These are phyloP conservation scores for Pythium coloratum DNA, from an alignment of 352 stramenopile genomes.

Conservation along the genomic window DNA sequence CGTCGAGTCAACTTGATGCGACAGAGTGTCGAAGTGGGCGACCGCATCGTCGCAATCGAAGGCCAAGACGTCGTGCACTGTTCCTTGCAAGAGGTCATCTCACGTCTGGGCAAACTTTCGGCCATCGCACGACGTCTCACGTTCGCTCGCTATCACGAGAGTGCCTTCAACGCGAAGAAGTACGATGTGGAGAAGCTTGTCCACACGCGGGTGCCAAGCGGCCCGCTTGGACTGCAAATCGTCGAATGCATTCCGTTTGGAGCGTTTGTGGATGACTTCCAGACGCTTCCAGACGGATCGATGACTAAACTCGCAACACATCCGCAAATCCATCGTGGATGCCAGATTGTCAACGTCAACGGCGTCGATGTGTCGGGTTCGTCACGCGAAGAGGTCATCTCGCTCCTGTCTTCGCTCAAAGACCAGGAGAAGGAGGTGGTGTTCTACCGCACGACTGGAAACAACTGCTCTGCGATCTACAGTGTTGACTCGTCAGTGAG, in stretches of 20 bases:
- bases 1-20: conserved; percentile 36
- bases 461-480: conserved; percentile 31
- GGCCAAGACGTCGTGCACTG: conserved; percentile 46
- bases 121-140: conserved; percentile 41
- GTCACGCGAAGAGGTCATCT: conserved; percentile 39
- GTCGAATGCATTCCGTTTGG: conserved; percentile 41
- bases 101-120: conserved; percentile 42
- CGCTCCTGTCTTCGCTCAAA: conserved; percentile 33
- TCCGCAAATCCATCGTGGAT: conserved; percentile 46
- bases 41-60: conserved; percentile 56
- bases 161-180: conserved; percentile 25
- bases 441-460: conserved; percentile 40
- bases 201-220: conserved; percentile 36
- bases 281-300: conserved; percentile 38
- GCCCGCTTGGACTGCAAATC: conserved; percentile 50
- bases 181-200: conserved; percentile 63
- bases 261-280: conserved; percentile 54
- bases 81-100: conserved; percentile 44
- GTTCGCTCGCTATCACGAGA: conserved; percentile 50
- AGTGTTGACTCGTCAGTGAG: conserved; percentile 26
- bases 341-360: conserved; percentile 59
- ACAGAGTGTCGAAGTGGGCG: conserved; percentile 37
- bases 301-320: conserved; percentile 37
- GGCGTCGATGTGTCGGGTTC: conserved; percentile 42
- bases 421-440: conserved; percentile 59